Conservation (phyloP, 768 basidiomycete genomes). For the Hypholoma fasciculare region DNA sequence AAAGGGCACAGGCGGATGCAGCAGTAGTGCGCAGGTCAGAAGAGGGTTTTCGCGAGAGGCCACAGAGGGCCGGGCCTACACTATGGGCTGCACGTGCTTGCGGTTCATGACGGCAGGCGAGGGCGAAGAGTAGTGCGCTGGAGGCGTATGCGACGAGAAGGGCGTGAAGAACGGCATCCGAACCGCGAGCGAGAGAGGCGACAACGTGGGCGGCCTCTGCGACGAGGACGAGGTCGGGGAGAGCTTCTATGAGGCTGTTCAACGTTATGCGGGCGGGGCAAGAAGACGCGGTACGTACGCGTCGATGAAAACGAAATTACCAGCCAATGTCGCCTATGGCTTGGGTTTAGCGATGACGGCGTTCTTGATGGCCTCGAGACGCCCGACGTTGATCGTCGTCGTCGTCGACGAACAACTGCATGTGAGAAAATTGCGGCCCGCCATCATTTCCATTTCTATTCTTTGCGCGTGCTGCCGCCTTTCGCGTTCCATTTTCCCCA, state of each 20-base stretch:
- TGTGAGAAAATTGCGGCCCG: too few relatives aligned
- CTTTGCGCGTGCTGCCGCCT: too few relatives aligned
- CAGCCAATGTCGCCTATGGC: constrained; percentile 60
- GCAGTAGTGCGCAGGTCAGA: background rate
- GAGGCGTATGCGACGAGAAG: constrained; percentile 59
- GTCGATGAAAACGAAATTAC: constrained; percentile 53
- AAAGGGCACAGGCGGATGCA: background rate
- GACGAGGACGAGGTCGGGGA: constrained; percentile 39
- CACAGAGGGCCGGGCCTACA: constrained; percentile 71
- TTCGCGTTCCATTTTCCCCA: too few relatives aligned
- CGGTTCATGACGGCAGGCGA: constrained; percentile 42
- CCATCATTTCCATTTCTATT: too few relatives aligned
- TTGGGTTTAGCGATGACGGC: constrained; percentile 77
- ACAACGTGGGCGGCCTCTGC: constrained; percentile 77
- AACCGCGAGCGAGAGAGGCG: constrained; percentile 68
- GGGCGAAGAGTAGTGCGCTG: constrained; percentile 60
- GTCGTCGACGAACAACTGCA: background rate
- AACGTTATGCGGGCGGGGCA: background rate
- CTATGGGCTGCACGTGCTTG: constrained; percentile 60
- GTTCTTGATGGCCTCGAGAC: constrained; percentile 72
- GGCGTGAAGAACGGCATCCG: constrained; percentile 56
- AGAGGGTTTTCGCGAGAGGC: constrained; percentile 30
- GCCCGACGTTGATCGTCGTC: constrained; percentile 27
- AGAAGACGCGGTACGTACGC: background rate
- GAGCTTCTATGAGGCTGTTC: background rate